These are phyloP conservation scores for Lepidium aucheri DNA, from an alignment of 345 rosid genomes.

Conservation along the genomic window DNA sequence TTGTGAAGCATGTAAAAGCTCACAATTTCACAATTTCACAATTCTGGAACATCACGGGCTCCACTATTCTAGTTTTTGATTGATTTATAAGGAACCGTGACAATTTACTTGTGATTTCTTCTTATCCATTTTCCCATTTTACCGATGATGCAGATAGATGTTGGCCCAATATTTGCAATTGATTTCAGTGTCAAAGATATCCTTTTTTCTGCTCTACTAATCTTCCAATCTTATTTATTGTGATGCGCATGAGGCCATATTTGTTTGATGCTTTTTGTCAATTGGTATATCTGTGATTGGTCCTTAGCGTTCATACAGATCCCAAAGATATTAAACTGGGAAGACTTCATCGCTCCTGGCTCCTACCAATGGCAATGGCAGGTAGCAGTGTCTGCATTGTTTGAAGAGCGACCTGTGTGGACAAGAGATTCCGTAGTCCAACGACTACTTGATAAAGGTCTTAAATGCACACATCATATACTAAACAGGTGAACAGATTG, in stretches of 20 bases:
- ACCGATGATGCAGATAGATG: slow-evolving; percentile 46
- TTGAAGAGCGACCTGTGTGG: slow-evolving; percentile 90
- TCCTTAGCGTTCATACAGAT: slow-evolving; percentile 73
- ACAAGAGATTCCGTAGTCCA: slow-evolving; percentile 64
- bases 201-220: slow-evolving; percentile 32
- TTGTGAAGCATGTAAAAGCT: neutral
- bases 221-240: neutral
- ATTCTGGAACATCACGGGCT: neutral
- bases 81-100: neutral
- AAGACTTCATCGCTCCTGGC: slow-evolving; percentile 37
- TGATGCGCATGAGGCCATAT: neutral
- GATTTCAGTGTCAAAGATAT: slow-evolving; percentile 80
- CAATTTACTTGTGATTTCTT: neutral
- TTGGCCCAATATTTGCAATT: slow-evolving; percentile 69
- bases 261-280: neutral
- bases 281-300: slow-evolving; percentile 4
- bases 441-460: slow-evolving; percentile 56
- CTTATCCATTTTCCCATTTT: slow-evolving; percentile 5
- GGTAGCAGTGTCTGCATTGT: slow-evolving; percentile 61
- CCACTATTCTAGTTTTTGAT: neutral
- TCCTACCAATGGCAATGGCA: slow-evolving; percentile 76
- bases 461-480: slow-evolving; percentile 44
- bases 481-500: slow-evolving; percentile 54
- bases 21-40: neutral
- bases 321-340: slow-evolving; percentile 77